phyloP scores from a whole-genome alignment of 202 grass and related monocot genomes.

The Schoenoplectus tabernaemontani region DNA sequence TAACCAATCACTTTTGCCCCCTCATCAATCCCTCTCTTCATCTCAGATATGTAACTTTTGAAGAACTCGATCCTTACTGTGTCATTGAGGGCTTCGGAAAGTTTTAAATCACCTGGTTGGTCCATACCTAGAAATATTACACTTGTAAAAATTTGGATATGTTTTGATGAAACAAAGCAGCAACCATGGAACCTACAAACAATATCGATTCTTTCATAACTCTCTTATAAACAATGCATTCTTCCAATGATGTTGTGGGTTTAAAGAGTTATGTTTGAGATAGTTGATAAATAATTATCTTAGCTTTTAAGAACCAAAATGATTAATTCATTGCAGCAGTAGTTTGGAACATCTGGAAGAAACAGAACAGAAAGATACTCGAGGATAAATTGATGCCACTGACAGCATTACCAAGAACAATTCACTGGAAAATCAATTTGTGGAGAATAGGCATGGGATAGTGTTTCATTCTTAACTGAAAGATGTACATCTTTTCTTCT shows the following conservation, averaged over 20 bases:
- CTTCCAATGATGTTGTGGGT: not conserved
- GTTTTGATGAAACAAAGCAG: not conserved
- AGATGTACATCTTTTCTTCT: no score
- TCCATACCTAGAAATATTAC: slow-evolving; percentile 50
- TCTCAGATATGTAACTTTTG: slow-evolving; percentile 40
- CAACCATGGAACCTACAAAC: not conserved
- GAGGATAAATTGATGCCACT: no score
- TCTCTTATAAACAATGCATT: not conserved
- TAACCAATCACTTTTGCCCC: slow-evolving; percentile 58
- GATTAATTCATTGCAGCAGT: no score
- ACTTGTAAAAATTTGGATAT: not conserved
- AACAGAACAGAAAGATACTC: no score
- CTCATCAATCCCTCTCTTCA: slow-evolving; percentile 54
- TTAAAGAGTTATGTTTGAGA: not conserved
- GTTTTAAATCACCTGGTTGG: slow-evolving; percentile 59
- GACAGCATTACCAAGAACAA: no score
- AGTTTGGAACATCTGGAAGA: no score
- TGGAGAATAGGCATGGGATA: no score
- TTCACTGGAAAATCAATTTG: no score
- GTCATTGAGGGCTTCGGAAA: slow-evolving; percentile 42
- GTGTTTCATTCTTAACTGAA: no score
- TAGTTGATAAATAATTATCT: no score
- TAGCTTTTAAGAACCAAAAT: no score
- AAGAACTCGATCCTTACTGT: slow-evolving; percentile 40
- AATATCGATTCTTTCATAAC: not conserved